Conservation (phyloP, 106 monocot genomes). For the Agapanthus africanus region DNA sequence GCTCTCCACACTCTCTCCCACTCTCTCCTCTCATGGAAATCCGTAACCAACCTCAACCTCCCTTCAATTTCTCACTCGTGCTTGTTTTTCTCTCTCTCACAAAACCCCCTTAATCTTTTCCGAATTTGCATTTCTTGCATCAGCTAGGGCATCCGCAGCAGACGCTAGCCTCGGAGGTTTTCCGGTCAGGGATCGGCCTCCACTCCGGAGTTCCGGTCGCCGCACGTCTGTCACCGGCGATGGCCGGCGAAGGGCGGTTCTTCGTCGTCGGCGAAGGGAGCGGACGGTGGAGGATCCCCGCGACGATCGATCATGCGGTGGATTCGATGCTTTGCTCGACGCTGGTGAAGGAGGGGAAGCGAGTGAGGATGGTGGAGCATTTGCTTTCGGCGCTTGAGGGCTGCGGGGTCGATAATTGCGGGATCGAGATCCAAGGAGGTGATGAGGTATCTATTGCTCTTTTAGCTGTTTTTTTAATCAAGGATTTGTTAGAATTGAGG, state of each 20-base stretch:
- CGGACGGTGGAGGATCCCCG: conserved; percentile 37
- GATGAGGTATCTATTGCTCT: conserved; percentile 95
- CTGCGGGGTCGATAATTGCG: conserved; percentile 67
- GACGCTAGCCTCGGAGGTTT: conserved; percentile 43
- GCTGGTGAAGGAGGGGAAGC: conserved; percentile 25
- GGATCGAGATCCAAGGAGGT: conserved; percentile 72
- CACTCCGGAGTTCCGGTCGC: conserved; percentile 60
- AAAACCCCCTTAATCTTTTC: not conserved
- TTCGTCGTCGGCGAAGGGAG: conserved; percentile 25
- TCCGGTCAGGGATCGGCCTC: conserved; percentile 52
- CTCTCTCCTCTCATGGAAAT: conserved; percentile 34
- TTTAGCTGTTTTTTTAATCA: too few relatives aligned
- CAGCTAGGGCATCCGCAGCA: conserved; percentile 63
- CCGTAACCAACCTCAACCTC: conserved; percentile 14
- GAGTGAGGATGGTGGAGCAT: conserved; percentile 87
- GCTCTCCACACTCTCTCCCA: conserved; percentile 16
- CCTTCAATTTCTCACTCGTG: not conserved
- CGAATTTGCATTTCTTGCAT: not conserved
- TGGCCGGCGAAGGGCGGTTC: conserved; percentile 82
- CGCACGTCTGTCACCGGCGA: conserved; percentile 53
- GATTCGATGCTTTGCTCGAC: conserved; percentile 63
- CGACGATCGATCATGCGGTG: conserved; percentile 39
- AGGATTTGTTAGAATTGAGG: too few relatives aligned
- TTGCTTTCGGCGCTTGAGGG: conserved; percentile 81
- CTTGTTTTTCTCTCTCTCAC: not conserved